A percentile compares a stretch with the other conserved stretches of the same genome.
These are phyloP conservation scores for Liquidambar formosana DNA, from an alignment of 164 flowering plant genomes.

Conservation along the genomic window DNA sequence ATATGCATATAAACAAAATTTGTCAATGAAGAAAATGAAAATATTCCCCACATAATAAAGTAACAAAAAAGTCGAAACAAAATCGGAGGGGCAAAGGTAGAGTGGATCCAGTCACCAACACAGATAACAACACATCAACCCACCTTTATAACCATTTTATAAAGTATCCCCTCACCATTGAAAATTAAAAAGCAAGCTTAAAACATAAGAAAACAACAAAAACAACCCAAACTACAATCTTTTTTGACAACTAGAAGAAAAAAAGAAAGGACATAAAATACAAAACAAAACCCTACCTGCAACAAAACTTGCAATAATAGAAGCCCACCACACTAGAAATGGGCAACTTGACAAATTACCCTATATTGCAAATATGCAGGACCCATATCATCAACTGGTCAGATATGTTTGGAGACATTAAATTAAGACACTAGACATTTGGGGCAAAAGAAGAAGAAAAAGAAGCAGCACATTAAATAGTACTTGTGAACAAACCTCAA, in stretches of 20 bases:
- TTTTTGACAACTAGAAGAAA: slow-evolving; percentile 5
- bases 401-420: slow-evolving; percentile 20
- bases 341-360: slow-evolving; percentile 5
- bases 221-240: slow-evolving; percentile 17
- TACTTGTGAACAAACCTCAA: slow-evolving; percentile 27
- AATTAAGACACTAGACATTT: slow-evolving; percentile 12
- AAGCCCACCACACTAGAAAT: slow-evolving; percentile 8
- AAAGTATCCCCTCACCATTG: not conserved
- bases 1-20: no score
- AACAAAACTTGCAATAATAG: slow-evolving; percentile 27
- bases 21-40: no score
- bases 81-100: not conserved
- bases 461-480: slow-evolving; percentile 6
- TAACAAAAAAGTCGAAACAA: not conserved
- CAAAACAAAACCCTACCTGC: slow-evolving; percentile 26
- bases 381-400: slow-evolving; percentile 24
- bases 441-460: slow-evolving; percentile 3
- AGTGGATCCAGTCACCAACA: no score
- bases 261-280: not conserved
- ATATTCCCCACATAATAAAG: not conserved
- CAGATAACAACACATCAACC: no score
- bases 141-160: no score
- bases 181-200: not conserved
- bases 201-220: not conserved
- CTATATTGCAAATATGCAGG: slow-evolving; percentile 28